Evolutionary conservation across 23 red algal genomes (phyloP).

Genomic region (Gracilaria gracilis): DNA sequence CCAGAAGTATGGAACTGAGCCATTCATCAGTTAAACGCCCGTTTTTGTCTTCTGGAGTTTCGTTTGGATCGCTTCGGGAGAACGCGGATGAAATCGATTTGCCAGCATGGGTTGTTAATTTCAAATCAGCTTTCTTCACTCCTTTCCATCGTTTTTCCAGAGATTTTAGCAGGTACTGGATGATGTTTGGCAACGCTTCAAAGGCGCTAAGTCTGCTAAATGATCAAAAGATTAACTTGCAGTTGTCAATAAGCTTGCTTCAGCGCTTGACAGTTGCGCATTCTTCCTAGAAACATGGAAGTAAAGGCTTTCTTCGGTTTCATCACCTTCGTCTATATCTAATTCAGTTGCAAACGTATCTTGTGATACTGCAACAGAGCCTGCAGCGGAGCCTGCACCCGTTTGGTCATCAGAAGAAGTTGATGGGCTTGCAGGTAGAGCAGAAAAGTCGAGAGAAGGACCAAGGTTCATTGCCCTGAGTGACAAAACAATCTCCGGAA

Average conservation of each 20-base stretch:
- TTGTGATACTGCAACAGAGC: constrained; percentile 20
- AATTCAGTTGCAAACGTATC: constrained; percentile 17
- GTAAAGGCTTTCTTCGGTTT: constrained; percentile 18
- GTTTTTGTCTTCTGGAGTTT: constrained; percentile 72
- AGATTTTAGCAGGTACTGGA: constrained; percentile 40
- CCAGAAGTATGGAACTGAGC: constrained; percentile 82
- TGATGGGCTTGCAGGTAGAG: constrained; percentile 15
- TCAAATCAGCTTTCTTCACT: constrained; percentile 64
- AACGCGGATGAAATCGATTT: constrained; percentile 66
- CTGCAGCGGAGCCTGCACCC: constrained; percentile 2
- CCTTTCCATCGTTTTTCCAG: constrained; percentile 68
- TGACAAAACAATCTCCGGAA: constrained; percentile 16
- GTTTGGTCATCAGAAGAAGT: constrained; percentile 21
- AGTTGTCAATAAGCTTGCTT: constrained; percentile 12
- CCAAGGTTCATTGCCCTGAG: neutral
- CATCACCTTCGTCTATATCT: constrained; percentile 12
- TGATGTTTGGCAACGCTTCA: constrained; percentile 29
- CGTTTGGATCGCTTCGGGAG: constrained; percentile 21
- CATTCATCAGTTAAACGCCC: constrained; percentile 72
- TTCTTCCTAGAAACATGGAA: neutral
- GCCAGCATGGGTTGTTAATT: constrained; percentile 36
- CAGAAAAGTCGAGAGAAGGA: constrained; percentile 26
- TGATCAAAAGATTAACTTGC: constrained; percentile 11
- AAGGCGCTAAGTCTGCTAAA: neutral
- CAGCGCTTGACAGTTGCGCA: neutral